Evolutionary conservation across 257 asterid genomes (phyloP), one percentile per base, ranked within the genome.

Genomic region (Asclepias syriaca): DNA sequence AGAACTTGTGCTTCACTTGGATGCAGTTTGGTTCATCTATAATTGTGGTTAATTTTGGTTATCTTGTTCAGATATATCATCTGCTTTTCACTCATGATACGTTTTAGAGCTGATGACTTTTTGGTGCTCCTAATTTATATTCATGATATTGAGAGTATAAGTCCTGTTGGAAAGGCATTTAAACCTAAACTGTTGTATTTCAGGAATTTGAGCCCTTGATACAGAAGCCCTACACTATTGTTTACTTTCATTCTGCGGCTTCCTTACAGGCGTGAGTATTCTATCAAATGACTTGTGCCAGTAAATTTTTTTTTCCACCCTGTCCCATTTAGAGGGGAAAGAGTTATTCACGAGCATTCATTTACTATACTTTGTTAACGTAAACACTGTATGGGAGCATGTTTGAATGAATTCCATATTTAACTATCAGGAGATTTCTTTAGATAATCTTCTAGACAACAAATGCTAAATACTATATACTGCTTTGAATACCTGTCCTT

Each of bases 181-280:
- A 49, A n/a, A 18, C 22, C 32, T 50, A 50, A 2, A 37, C 45
- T 78, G 29, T 32, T 67, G 61, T 58, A 66, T 75, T 81, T 79
- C 92, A 95, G 99, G 99, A 95, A 87, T 95, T 95, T 49, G 99
- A 95, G 80, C 96, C 99, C 72, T 77, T 95, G 86, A 88, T 95
- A 70, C 97, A 95, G 87, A 95, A 95, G 91, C 98, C 99, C 65
- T 95, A 90, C 77, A 51, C 94, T 2, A 84, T 92, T 75, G 99
- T 90, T 68, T 95, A 95, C 83, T 81, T 95, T 82, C 99, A 95
- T 77, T 95, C 99, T 5, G 96, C 96, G 0, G 98, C 99, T 37
- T 87, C 99, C 71, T 82, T 95, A 70, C 98, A 92, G 78, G 69
- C 84, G 99, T 95, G 72, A 74, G 86, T 74, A 83, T 77, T 75